A percentile compares a stretch with the other conserved stretches of the same genome.
phyloP scores from a whole-genome alignment of 208 protist species.

The Trypanosoma platydactyli region DNA sequence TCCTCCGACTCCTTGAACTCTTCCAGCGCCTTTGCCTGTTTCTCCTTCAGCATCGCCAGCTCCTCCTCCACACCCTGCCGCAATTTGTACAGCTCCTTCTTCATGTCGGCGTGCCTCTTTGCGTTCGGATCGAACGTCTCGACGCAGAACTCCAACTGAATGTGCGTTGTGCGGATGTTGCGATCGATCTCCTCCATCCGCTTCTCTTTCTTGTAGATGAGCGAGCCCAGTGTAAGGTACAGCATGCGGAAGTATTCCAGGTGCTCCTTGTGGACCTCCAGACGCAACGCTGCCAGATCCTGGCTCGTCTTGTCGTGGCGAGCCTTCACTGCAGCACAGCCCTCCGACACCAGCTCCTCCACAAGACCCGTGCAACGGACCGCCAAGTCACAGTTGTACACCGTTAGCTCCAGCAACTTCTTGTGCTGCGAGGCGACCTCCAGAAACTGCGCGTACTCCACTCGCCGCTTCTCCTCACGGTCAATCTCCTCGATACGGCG shows the following conservation, averaged over 20 bases:
- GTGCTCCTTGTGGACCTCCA: slow-evolving; percentile 59
- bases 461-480: slow-evolving; percentile 50
- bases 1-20: slow-evolving; percentile 79
- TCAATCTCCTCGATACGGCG: slow-evolving; percentile 57
- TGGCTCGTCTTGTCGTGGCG: slow-evolving; percentile 53
- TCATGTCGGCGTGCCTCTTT: slow-evolving; percentile 75
- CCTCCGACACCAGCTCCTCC: slow-evolving; percentile 52
- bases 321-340: slow-evolving; percentile 52
- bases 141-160: slow-evolving; percentile 81
- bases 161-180: slow-evolving; percentile 73
- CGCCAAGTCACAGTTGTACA: slow-evolving; percentile 59
- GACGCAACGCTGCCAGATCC: slow-evolving; percentile 39
- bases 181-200: slow-evolving; percentile 77
- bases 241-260: slow-evolving; percentile 64
- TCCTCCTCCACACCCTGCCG: slow-evolving; percentile 59
- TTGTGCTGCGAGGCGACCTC: slow-evolving; percentile 58
- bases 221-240: slow-evolving; percentile 46
- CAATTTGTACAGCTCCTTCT: slow-evolving; percentile 64
- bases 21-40: slow-evolving; percentile 66
- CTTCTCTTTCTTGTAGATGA: slow-evolving; percentile 60
- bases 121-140: slow-evolving; percentile 82
- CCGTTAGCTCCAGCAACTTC: slow-evolving; percentile 53
- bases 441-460: slow-evolving; percentile 53
- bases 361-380: slow-evolving; percentile 50
- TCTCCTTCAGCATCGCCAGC: slow-evolving; percentile 76